A percentile compares a stretch with the other conserved stretches of the same genome.
Conservation (phyloP, 2,329 filamentous ascomycete species). For the Fusarium fracticaudum region DNA sequence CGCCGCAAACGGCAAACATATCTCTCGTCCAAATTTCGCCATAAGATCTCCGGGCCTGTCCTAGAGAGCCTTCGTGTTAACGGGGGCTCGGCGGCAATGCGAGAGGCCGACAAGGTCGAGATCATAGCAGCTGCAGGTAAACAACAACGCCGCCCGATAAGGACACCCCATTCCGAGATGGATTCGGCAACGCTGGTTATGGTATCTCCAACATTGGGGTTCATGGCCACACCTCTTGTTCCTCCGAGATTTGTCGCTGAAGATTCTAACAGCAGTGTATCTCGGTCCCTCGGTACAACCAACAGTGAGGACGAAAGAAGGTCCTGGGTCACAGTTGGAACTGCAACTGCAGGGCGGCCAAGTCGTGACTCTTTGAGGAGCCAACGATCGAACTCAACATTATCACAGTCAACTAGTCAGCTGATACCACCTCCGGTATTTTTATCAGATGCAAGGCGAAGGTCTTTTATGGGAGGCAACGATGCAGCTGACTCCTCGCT, state of each 20-base stretch:
- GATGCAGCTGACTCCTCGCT: slow-evolving; percentile 45
- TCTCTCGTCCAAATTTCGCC: slow-evolving; percentile 43
- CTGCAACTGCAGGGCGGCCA: slow-evolving; percentile 30
- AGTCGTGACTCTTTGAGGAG: slow-evolving; percentile 42
- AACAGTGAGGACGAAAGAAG: slow-evolving; percentile 41
- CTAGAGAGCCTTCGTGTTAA: slow-evolving; percentile 43
- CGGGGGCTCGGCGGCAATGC: slow-evolving; percentile 38
- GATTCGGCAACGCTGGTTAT: slow-evolving; percentile 37
- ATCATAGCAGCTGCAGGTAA: slow-evolving; percentile 5
- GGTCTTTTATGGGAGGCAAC: slow-evolving; percentile 42
- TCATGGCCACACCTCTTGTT: slow-evolving; percentile 34
- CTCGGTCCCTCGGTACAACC: slow-evolving; percentile 33
- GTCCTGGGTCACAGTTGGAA: slow-evolving; percentile 50
- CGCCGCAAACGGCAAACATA: slow-evolving; percentile 43
- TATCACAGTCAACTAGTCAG: slow-evolving; percentile 46
- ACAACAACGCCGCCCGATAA: slow-evolving; percentile 24
- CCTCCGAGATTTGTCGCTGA: slow-evolving; percentile 40
- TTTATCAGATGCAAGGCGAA: slow-evolving; percentile 37
- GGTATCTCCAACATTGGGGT: slow-evolving; percentile 43
- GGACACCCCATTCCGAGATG: slow-evolving; percentile 37
- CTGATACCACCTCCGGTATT: slow-evolving; percentile 45
- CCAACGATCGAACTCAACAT: slow-evolving; percentile 40
- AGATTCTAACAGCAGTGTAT: slow-evolving; percentile 33
- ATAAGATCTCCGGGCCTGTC: slow-evolving; percentile 48
- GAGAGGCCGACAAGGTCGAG: slow-evolving; percentile 33